phyloP scores from a whole-genome alignment of 768 basidiomycete genomes.

The Dacryopinax primogenitus region DNA sequence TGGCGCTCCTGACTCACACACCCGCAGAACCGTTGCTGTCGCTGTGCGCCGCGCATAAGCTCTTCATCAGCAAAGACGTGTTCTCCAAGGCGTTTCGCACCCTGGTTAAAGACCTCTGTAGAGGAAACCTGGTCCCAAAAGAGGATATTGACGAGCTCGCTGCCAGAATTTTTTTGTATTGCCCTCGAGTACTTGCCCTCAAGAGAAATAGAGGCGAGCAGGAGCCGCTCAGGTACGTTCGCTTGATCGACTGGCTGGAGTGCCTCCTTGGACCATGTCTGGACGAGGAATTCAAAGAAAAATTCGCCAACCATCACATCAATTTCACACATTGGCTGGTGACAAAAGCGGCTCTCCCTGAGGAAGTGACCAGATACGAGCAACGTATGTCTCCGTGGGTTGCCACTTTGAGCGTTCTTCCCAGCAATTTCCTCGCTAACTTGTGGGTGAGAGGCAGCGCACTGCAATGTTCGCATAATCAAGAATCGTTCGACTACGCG shows the following conservation, averaged over 20 bases:
- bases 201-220: neutral
- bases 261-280: neutral
- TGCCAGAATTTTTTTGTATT: neutral
- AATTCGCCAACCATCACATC: neutral
- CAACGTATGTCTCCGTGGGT: neutral
- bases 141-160: neutral
- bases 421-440: neutral
- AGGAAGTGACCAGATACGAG: neutral
- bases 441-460: neutral
- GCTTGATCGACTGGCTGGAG: neutral
- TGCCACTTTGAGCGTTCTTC: neutral
- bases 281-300: neutral
- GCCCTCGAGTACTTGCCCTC: neutral
- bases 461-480: neutral
- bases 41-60: neutral
- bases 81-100: neutral
- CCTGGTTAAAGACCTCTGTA: neutral
- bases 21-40: neutral
- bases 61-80: neutral
- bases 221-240: neutral
- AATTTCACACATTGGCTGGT: neutral
- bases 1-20: neutral
- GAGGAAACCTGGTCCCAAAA: neutral
- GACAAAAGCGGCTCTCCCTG: neutral
- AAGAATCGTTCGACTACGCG: neutral